Evolutionary conservation across 73 alveolate species (phyloP).

Genomic region (Paramecium sexaurelia): DNA sequence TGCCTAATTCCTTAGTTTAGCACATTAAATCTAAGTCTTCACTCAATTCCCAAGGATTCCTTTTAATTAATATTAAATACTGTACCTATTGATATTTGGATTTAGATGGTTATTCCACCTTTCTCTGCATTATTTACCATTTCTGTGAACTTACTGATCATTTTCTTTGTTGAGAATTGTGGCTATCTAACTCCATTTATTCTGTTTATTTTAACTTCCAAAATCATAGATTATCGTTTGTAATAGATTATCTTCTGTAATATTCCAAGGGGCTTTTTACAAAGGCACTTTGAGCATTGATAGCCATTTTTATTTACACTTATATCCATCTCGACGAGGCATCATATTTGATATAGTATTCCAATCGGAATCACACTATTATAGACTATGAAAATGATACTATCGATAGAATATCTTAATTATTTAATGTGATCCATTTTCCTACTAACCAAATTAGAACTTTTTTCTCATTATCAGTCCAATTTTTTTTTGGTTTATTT

Average conservation of each 20-base stretch:
- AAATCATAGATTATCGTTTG: background rate
- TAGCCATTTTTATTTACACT: slow-evolving; percentile 35
- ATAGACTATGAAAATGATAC: background rate
- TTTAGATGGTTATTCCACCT: slow-evolving; percentile 92
- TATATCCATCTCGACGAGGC: slow-evolving; percentile 8
- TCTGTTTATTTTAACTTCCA: background rate
- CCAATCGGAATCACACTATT: slow-evolving; percentile 39
- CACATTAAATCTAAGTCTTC: slow-evolving; percentile 48
- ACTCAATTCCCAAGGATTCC: slow-evolving; percentile 25
- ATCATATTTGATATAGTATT: slow-evolving; percentile 8
- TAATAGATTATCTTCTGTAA: background rate
- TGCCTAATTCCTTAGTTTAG: background rate
- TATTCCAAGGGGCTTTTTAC: slow-evolving; percentile 33
- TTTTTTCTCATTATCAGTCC: slow-evolving; percentile 68
- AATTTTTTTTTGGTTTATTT: slow-evolving; percentile 53
- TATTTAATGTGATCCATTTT: background rate
- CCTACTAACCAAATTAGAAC: slow-evolving; percentile 62
- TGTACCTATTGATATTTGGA: slow-evolving; percentile 82
- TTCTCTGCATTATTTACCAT: slow-evolving; percentile 95
- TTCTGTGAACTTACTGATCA: slow-evolving; percentile 59
- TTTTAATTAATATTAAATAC: background rate
- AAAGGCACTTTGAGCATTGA: slow-evolving; percentile 35
- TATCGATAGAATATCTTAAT: background rate
- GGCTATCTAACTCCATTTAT: slow-evolving; percentile 65
- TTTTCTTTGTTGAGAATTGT: background rate